Conservation (phyloP, 2,329 filamentous ascomycete species). For the Triangularia setosa region DNA sequence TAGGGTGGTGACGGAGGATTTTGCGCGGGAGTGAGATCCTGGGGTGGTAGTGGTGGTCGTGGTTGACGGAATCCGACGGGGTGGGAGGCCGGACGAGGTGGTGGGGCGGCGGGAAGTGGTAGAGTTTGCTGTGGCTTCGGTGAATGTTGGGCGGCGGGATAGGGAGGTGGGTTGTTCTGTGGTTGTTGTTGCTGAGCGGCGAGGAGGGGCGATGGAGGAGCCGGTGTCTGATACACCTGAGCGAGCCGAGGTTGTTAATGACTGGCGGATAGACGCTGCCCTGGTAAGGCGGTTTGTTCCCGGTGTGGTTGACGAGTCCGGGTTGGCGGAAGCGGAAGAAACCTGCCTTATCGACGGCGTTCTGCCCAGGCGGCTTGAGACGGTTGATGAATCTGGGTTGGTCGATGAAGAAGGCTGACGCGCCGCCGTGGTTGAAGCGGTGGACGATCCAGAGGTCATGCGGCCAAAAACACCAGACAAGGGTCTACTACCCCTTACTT, state of each 20-base stretch:
- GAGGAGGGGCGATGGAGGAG: background rate
- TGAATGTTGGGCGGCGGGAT: slow-evolving; percentile 18
- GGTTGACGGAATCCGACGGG: slow-evolving; percentile 7
- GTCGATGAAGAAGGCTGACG: background rate
- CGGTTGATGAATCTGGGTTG: background rate
- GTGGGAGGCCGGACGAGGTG: slow-evolving; percentile 28
- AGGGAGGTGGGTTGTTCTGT: slow-evolving; percentile 11
- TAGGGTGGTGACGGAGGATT: slow-evolving; percentile 39
- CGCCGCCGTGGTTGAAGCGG: background rate
- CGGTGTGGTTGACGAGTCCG: background rate
- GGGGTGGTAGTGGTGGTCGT: slow-evolving; percentile 21
- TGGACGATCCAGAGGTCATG: background rate
- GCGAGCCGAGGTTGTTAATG: background rate
- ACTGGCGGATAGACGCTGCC: background rate
- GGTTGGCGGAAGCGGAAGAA: slow-evolving; percentile 2
- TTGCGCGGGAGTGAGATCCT: slow-evolving; percentile 41
- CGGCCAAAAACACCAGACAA: background rate
- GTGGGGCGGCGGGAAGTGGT: slow-evolving; percentile 24
- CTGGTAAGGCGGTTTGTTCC: background rate
- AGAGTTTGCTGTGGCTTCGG: slow-evolving; percentile 7
- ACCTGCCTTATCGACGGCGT: slow-evolving; percentile 9
- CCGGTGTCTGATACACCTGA: background rate
- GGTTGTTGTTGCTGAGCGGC: slow-evolving; percentile 7
- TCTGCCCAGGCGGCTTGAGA: background rate
- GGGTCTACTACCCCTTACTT: background rate